Evolutionary conservation across 129 eudicot genomes (phyloP), one percentile per base, ranked within the genome.

Genomic region (Smallanthus sonchifolius): DNA sequence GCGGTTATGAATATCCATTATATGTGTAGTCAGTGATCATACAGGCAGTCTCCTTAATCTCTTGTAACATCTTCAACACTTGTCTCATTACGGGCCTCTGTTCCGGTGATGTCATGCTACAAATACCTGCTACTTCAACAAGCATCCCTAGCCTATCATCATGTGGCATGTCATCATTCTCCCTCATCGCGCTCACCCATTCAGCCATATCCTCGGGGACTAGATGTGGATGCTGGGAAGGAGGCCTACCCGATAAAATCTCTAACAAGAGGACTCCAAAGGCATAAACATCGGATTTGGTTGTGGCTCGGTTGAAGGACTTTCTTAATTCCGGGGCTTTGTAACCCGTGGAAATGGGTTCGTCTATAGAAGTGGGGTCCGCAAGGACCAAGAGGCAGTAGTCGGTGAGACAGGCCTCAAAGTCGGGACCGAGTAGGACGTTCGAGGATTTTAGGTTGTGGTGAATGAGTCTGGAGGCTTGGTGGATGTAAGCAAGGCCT

Each of bases 31-130:
- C 96, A 24, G 30, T 24, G 30, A 24, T 24, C 16, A 79, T 54
- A 72, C 83, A 68, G 4, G 87, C 96, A 45, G 82, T 79, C 80
- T 89, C 97, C 83, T 92, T 92, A 9, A 89, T 83, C 75, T 89
- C 89, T 9, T 83, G 96, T 66, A 92, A 84, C 96, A 89, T 89
- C 78, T 87, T 89, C 78, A 92, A 65, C 43, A 89, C 96, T 52
- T 92, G 97, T 74, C 97, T 80, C 94, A 92, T 92, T 4, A 85
- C 72, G 13, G 97, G 97, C 78, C 97, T 82, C 68, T 92, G 97
- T 70, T 92, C 96, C 0, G 97, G 96, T 32, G 96, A 87, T 2
- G 94, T 84, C 82, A 87, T 56, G 77, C 94, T 89, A 81, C 97
- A 92, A 44, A 88, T 61, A 47, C 80, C 83, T 6, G 96, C 96